These are phyloP conservation scores for Triglochin maritima DNA, from an alignment of 106 monocot species.

Conservation along the genomic window DNA sequence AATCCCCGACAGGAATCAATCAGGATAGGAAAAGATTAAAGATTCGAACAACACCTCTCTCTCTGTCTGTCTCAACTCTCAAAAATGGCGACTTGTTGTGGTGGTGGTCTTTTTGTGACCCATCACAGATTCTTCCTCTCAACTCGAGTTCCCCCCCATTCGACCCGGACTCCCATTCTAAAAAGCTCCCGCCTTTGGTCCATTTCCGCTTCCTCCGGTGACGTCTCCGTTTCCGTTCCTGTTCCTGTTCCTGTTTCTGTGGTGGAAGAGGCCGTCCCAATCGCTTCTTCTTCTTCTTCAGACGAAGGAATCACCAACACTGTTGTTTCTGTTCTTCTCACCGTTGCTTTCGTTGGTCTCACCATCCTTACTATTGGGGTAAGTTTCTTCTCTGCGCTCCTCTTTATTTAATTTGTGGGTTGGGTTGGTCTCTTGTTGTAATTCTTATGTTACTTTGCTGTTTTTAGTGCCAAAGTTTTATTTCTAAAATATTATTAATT, in stretches of 20 bases:
- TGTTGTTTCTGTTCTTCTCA: constrained; percentile 12
- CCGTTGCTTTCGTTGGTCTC: constrained; percentile 19
- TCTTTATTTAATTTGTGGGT: neutral
- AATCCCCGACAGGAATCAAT: too few relatives aligned
- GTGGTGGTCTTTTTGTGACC: neutral
- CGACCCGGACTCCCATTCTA: too few relatives aligned
- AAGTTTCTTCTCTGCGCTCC: neutral
- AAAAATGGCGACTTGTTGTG: neutral
- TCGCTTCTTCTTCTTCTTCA: constrained; percentile 1
- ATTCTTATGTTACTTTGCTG: too few relatives aligned
- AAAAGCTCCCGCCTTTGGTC: constrained; percentile 2
- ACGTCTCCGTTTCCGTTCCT: neutral
- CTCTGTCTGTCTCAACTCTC: neutral
- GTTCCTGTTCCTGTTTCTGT: constrained; percentile 6
- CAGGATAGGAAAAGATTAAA: neutral
- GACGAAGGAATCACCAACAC: constrained; percentile 1
- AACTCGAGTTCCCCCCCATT: too few relatives aligned
- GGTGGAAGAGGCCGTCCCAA: constrained; percentile 4
- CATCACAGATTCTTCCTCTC: neutral
- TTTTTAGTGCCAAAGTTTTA: too few relatives aligned
- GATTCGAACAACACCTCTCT: neutral
- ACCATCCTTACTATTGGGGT: constrained; percentile 22
- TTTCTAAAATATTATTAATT: too few relatives aligned
- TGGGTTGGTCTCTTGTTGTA: neutral
- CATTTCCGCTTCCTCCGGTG: neutral